phyloP scores from a whole-genome alignment of 1,284 basidiomycete genomes.

The Apiotrichum siamense region DNA sequence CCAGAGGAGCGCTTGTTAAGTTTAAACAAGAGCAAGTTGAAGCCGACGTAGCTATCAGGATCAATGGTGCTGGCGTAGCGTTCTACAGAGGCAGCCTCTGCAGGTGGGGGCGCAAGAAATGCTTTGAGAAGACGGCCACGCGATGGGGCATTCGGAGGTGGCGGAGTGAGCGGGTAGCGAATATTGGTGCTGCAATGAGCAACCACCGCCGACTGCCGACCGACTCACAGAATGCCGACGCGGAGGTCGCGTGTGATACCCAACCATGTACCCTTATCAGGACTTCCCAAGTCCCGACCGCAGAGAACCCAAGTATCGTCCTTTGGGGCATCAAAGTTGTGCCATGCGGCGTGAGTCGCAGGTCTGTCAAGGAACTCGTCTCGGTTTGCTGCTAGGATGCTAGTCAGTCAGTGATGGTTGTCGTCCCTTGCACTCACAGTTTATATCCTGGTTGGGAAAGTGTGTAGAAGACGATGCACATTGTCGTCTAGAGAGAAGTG shows the following conservation, averaged over 20 bases:
- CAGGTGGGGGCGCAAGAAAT: slow-evolving; percentile 24
- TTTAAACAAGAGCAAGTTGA: slow-evolving; percentile 45
- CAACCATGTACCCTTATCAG: slow-evolving; percentile 38
- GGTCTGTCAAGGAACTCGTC: slow-evolving; percentile 44
- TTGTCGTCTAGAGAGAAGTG: slow-evolving; percentile 2
- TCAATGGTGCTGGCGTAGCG: slow-evolving; percentile 22
- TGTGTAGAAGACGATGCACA: slow-evolving; percentile 46
- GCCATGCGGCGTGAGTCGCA: slow-evolving; percentile 38
- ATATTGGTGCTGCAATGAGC: slow-evolving; percentile 38
- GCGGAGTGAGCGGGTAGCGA: slow-evolving; percentile 21
- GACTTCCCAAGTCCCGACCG: slow-evolving; percentile 29
- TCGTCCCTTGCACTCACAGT: slow-evolving; percentile 23
- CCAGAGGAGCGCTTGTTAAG: slow-evolving; percentile 7
- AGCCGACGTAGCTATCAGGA: slow-evolving; percentile 35
- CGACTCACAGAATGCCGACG: slow-evolving; percentile 38
- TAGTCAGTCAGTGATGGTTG: slow-evolving; percentile 1
- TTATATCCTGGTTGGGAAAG: slow-evolving; percentile 35
- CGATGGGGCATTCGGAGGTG: slow-evolving; percentile 26
- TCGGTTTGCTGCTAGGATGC: slow-evolving; percentile 42
- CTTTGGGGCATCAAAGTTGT: slow-evolving; percentile 36
- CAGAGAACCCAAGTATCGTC: slow-evolving; percentile 24
- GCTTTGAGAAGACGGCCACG: slow-evolving; percentile 33
- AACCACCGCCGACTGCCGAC: not conserved
- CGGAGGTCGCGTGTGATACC: slow-evolving; percentile 37
- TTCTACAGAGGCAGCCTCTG: slow-evolving; percentile 5